Conservation (phyloP, 2,329 filamentous ascomycete species). For the Exophiala aquamarina region DNA sequence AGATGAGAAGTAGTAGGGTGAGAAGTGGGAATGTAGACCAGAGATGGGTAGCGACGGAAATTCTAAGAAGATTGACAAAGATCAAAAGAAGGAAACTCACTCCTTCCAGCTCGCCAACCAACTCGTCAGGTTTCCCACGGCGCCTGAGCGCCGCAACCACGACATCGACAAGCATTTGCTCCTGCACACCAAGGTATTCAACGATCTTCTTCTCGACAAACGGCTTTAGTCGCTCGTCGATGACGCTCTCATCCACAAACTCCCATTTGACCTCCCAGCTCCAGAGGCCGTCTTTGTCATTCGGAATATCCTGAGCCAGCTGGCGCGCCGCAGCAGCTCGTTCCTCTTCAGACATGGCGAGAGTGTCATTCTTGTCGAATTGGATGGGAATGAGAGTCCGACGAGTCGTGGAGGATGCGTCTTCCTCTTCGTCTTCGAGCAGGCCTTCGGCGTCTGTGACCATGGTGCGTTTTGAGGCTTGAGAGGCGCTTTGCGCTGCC, state of each 20-base stretch:
- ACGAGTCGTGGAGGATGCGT: constrained; percentile 61
- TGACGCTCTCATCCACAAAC: constrained; percentile 75
- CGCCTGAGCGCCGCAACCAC: constrained; percentile 83
- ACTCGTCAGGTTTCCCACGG: constrained; percentile 70
- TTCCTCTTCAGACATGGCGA: constrained; percentile 81
- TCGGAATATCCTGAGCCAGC: constrained; percentile 86
- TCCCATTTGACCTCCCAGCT: constrained; percentile 93
- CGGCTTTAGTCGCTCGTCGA: constrained; percentile 82
- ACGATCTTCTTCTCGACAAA: constrained; percentile 99
- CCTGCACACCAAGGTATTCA: constrained; percentile 92
- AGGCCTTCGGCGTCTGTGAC: constrained; percentile 93
- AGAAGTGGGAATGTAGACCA: constrained; percentile 31
- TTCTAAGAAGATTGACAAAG: background rate
- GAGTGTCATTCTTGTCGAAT: constrained; percentile 68
- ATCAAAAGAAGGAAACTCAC: constrained; percentile 52
- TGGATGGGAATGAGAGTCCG: constrained; percentile 79
- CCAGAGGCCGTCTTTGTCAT: constrained; percentile 83
- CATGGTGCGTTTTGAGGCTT: constrained; percentile 62
- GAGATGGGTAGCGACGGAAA: too few species aligned
- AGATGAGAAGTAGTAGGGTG: constrained; percentile 31
- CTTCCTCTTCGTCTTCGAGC: constrained; percentile 90
- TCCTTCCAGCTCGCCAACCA: constrained; percentile 82
- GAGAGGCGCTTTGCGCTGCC: constrained; percentile 49
- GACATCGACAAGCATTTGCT: constrained; percentile 90
- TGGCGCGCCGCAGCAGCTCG: constrained; percentile 76